Evolutionary conservation across 1,284 basidiomycete genomes (phyloP), one percentile per base, ranked within the genome.

Genomic region (Papiliotrema flavescens): DNA sequence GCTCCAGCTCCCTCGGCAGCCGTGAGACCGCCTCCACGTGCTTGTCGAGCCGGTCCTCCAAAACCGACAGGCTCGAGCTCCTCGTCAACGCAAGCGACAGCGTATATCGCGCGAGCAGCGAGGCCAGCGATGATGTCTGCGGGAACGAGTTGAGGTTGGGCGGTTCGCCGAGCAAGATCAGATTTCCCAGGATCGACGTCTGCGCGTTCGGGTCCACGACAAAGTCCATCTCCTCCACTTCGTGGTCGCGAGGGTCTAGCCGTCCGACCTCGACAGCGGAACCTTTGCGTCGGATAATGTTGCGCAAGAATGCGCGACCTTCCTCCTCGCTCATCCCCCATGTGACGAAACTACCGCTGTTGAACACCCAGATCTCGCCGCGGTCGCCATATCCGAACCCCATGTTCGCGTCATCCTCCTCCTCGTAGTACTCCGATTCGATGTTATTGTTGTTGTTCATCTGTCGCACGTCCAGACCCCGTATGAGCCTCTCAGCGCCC

Each of bases 181-280:
- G 76, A 70, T 94, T 90, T 41, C 90, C 90, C 68, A 92, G 88
- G 48, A 94, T 79, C 22, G 89, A 84, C 0, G 90, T 93, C 62
- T 82, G 79, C 87, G 92, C 89, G 53, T 79, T 85, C 32, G 88
- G 87, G 75, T 94, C 90, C 23, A 87, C 86, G 8, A 91, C 88
- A 76, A 92, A 94, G 69, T 94, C 90, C 36, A 93, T 80, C 64
- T 92, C 89, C 67, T 94, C 90, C 20, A 88, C 88, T 78, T 94
- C 90, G 26, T 84, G 79, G 51, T 89, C 88, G 39, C 74, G 80
- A 34, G 58, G 56, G 0, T 60, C 51, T 49, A 92, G 76, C 1
- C 81, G 79, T 1, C 80, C 82, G 2, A 89, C 74, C 73, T 90
- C 84, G 17, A 84, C 80, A 1, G 80, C 79, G 0, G 80, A 74